Conservation (phyloP, 257 asterid species). For the Ocimum tenuiflorum region DNA sequence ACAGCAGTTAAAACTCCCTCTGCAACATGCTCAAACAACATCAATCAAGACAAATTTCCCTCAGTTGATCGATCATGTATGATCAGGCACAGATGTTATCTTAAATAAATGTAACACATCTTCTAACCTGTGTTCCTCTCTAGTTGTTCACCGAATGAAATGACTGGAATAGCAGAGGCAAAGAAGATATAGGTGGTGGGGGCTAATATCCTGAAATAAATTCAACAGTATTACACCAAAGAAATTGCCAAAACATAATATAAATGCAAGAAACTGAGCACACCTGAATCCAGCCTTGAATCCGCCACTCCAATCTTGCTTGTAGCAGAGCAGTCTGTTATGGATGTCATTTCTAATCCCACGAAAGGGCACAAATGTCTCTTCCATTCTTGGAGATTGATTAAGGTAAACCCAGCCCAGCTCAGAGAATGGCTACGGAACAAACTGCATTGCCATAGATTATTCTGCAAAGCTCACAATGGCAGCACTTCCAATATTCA, state of each 20-base stretch:
- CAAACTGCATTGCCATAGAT: conserved; percentile 17
- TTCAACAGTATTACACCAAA: not conserved
- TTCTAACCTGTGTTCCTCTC: conserved; percentile 63
- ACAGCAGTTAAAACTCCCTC: conserved; percentile 93
- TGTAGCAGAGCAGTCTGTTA: conserved; percentile 66
- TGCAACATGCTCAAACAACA: conserved; percentile 23
- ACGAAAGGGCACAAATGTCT: conserved; percentile 71
- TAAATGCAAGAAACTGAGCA: not conserved
- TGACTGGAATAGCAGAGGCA: conserved; percentile 84
- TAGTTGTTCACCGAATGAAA: conserved; percentile 75
- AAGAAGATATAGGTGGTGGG: conserved; percentile 77
- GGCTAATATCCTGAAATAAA: conserved; percentile 62
- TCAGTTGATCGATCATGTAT: too few species aligned
- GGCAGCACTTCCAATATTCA: conserved; percentile 4
- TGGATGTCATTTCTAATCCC: conserved; percentile 71
- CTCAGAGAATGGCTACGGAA: conserved; percentile 9
- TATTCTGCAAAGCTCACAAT: not conserved
- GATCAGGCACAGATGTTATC: too few species aligned
- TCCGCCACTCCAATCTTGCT: conserved; percentile 87
- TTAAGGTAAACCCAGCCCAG: not conserved
- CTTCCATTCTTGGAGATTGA: conserved; percentile 47
- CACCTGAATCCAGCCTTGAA: conserved; percentile 69
- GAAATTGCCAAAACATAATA: not conserved
- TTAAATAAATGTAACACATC: not conserved
- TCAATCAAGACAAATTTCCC: not conserved